A percentile compares a stretch with the other conserved stretches of the same genome.
phyloP scores from a whole-genome alignment of 2,329 filamentous ascomycete species.

The Tricladium varicosporioides region DNA sequence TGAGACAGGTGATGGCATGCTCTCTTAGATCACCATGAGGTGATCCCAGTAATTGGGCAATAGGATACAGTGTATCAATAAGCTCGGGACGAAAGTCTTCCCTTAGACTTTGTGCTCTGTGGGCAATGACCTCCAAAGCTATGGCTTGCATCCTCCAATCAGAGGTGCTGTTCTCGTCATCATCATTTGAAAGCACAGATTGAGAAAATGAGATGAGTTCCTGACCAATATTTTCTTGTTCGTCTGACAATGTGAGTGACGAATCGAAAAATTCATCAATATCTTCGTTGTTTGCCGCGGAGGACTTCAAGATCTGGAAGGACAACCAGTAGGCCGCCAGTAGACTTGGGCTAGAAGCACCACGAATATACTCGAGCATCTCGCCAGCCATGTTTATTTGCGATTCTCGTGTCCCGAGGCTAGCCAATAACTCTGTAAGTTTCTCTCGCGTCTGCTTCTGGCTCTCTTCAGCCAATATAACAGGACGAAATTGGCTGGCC shows the following conservation, averaged over 20 bases:
- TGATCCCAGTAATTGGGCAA: constrained; percentile 85
- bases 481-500: constrained; percentile 50
- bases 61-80: constrained; percentile 86
- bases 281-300: constrained; percentile 48
- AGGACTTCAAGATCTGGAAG: constrained; percentile 65
- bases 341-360: constrained; percentile 55
- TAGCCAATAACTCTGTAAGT: constrained; percentile 56
- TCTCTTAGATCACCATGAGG: constrained; percentile 63
- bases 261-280: constrained; percentile 67
- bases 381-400: constrained; percentile 60
- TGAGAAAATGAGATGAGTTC: constrained; percentile 65
- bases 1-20: constrained; percentile 81
- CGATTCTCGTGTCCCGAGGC: constrained; percentile 55
- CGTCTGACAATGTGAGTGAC: constrained; percentile 39
- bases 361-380: constrained; percentile 62
- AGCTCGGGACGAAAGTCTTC: constrained; percentile 77
- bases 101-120: constrained; percentile 67
- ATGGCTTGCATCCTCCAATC: constrained; percentile 78
- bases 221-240: constrained; percentile 49
- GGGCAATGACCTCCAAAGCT: constrained; percentile 75
- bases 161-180: constrained; percentile 36
- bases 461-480: constrained; percentile 63
- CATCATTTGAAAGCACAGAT: constrained; percentile 54
- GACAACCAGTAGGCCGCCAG: constrained; percentile 79
- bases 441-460: constrained; percentile 60